Evolutionary conservation across 495 filamentous ascomycete species (phyloP).

Genomic region (Friedmanniomyces endolithicus): DNA sequence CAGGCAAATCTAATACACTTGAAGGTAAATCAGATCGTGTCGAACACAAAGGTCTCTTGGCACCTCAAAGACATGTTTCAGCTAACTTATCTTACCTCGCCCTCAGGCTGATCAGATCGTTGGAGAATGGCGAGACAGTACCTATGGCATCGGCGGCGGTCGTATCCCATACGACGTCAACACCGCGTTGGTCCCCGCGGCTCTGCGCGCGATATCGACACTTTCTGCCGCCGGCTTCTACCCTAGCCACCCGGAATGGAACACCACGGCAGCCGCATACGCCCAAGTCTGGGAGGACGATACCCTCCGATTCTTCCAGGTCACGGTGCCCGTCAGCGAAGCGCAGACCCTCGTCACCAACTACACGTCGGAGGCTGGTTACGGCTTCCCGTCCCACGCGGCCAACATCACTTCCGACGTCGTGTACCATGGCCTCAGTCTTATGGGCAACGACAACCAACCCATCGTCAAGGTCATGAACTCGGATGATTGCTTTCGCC

Average conservation of each 20-base stretch:
- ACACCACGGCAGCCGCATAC: conserved; percentile 34
- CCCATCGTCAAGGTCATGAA: conserved; percentile 47
- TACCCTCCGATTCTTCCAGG: conserved; percentile 47
- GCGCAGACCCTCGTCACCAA: conserved; percentile 36
- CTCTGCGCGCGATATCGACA: conserved; percentile 43
- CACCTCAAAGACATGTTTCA: no score
- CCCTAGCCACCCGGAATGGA: conserved; percentile 38
- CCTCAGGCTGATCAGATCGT: no score
- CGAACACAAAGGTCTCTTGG: no score
- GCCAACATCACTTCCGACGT: conserved; percentile 35
- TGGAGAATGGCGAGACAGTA: conserved; percentile 52
- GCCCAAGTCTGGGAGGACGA: conserved; percentile 52
- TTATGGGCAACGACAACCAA: conserved; percentile 42
- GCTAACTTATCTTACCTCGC: no score
- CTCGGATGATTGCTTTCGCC: conserved; percentile 52
- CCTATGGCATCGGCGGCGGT: conserved; percentile 49
- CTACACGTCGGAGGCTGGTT: conserved; percentile 35
- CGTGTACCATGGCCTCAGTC: conserved; percentile 43
- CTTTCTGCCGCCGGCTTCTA: conserved; percentile 41
- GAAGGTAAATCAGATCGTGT: conserved; percentile 42
- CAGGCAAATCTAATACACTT: conserved; percentile 46
- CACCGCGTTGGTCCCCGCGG: conserved; percentile 49
- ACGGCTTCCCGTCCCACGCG: conserved; percentile 33
- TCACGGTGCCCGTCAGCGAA: conserved; percentile 30
- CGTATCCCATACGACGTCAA: conserved; percentile 56